These are phyloP conservation scores for Vitis riparia DNA, from an alignment of 164 flowering plant species.

Conservation along the genomic window DNA sequence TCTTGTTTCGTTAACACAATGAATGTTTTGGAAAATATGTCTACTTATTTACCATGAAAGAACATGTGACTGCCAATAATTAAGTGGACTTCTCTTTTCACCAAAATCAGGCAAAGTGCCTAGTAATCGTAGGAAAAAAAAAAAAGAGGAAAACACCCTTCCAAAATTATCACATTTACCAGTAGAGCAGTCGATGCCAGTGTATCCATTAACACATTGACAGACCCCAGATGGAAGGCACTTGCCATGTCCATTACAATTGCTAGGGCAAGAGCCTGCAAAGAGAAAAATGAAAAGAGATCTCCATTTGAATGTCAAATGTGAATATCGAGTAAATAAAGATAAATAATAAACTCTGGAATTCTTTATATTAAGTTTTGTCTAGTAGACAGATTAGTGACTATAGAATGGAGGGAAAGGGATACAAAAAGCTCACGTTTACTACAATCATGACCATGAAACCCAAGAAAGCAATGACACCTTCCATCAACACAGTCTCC, in stretches of 20 bases:
- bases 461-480: constrained; percentile 91
- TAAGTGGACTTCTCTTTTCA: neutral
- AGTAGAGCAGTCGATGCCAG: constrained; percentile 96
- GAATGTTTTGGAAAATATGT: neutral
- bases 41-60: neutral
- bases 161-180: constrained; percentile 42
- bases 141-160: neutral
- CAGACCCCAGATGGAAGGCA: constrained; percentile 81
- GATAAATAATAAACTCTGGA: neutral
- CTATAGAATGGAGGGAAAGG: neutral
- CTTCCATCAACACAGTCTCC: constrained; percentile 88
- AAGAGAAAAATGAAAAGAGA: constrained; percentile 2
- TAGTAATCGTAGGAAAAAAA: neutral
- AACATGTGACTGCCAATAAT: neutral
- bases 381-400: neutral
- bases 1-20: neutral
- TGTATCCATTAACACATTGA: constrained; percentile 70
- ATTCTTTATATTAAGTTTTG: neutral
- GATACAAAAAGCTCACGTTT: constrained; percentile 57
- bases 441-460: constrained; percentile 84
- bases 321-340: neutral
- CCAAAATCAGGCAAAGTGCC: neutral
- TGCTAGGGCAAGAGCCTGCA: constrained; percentile 80
- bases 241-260: constrained; percentile 78
- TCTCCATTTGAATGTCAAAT: neutral